Evolutionary conservation across 1,284 basidiomycete species (phyloP), one percentile per base, ranked within the genome.

Genomic region (Marasmius fiardii): DNA sequence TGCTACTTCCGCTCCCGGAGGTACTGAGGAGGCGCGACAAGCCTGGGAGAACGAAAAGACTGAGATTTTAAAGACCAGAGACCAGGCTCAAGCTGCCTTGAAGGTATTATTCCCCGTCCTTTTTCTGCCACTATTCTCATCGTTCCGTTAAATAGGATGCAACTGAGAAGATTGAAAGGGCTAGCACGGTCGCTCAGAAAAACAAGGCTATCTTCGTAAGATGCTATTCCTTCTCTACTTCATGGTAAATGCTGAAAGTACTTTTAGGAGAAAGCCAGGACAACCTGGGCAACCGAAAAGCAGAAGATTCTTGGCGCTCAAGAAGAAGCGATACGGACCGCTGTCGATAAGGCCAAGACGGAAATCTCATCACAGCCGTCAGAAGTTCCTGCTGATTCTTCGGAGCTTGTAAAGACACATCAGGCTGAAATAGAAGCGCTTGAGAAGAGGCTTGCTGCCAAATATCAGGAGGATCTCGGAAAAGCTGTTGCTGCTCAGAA

Each of bases 21-120:
- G 70, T 20, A 57, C 67, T 2, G 60, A 70, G 20, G 71, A 71
- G 16, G 67, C 71, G 23, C 76, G 71, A 52, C 62, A 58, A 11
- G 66, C 70, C 41, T 81, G 81, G 78, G 84, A 87, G 55, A 63
- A 71, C 1, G 86, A 89, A 64, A 88, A 82, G 61, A 73, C 70
- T 0, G 77, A 79, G 51, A 70, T 90, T 2, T 57, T 74, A 21
- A 82, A 82, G 60, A 74, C 76, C 39, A 82, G 83, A 14, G 85
- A 89, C 58, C 80, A 85, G 20, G 83, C 83, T 3, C 58, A 79
- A 10, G 71, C 77, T 12, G 78, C 81, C 52, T 70, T 78, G 28
- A 81, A 84, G 73, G 87, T 86, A 65, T 56, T 28, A n/a, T 39
- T 41, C 21, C 31, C 23, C 4, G 20, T 35, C 7, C 23, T 48